Evolutionary conservation across 352 stramenopile species (phyloP), one percentile per base, ranked within the genome.

Genomic region (Blastocystis hominis): DNA sequence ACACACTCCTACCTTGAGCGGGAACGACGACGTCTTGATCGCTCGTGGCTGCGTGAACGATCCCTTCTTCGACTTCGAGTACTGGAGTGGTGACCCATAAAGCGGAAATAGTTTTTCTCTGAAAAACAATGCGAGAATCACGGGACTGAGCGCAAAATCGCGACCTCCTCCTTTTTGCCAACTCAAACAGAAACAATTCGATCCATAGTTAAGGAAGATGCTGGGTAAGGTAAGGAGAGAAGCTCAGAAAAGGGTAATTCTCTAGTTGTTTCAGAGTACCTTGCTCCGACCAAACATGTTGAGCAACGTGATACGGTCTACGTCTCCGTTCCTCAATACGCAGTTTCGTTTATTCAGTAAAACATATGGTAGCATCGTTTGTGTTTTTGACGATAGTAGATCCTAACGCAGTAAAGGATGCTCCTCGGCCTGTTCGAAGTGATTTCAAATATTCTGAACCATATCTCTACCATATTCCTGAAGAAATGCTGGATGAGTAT

Each of bases 371-470:
- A 47, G 5, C 38, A 0, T 84, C 46, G 24, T 63, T 10, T 0
- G 13, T 34, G 38, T 53, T 66, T 66, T 44, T 44, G 17, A 30
- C 10, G 1, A 15, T 20, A 38, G 9, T 84, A 84, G 72, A 84
- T 46, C 72, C 72, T 68, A 84, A 84, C 9, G 77, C 77, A 34
- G 77, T 87, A 9, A 78, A 87, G 53, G 62, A 75, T 63, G 77
- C 77, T 76, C 62, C 66, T 2, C 44, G 77, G 47, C 77, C 77
- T 40, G 69, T 42, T 40, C 38, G 53, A n/a, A 36, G 56, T 24
- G 77, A 87, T 30, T 87, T 78, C 59, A 87, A 64, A 59, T 87
- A 87, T 44, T 75, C 66, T 4, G 62, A 75, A 55, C 77, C 77
- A 6, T 87, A 62, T 47, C 44, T 61, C 30, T 87, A 68, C 55